These are phyloP conservation scores for Phytopythium montanum DNA, from an alignment of 352 stramenopile species.

Conservation along the genomic window DNA sequence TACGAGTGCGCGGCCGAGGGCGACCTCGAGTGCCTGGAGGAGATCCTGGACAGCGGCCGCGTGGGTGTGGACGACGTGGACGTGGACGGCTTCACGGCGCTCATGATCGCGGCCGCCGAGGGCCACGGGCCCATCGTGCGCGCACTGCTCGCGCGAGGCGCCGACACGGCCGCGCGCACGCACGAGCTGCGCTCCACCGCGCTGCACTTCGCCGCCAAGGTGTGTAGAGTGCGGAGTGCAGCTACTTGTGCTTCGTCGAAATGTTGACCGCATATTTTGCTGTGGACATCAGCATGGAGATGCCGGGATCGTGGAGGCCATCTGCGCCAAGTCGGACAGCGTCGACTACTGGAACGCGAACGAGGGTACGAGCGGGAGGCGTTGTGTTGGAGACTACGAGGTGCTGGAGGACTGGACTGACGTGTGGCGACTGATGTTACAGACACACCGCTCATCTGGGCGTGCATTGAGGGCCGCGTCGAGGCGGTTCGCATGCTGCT, in stretches of 20 bases:
- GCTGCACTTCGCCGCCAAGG: slow-evolving; percentile 80
- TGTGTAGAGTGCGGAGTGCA: slow-evolving; percentile 11
- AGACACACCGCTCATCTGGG: slow-evolving; percentile 80
- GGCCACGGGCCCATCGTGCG: slow-evolving; percentile 54
- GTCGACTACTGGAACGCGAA: slow-evolving; percentile 76
- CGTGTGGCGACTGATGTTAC: slow-evolving; percentile 2
- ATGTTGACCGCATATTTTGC: background rate
- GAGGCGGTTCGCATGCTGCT: slow-evolving; percentile 71
- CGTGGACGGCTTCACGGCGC: slow-evolving; percentile 80
- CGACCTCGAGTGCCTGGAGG: slow-evolving; percentile 52
- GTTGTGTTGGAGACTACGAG: background rate
- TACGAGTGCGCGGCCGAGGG: slow-evolving; percentile 70
- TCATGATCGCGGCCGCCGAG: slow-evolving; percentile 81
- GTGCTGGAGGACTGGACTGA: no score
- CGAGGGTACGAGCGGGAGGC: slow-evolving; percentile 19
- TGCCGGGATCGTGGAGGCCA: slow-evolving; percentile 55
- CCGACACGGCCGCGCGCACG: slow-evolving; percentile 58
- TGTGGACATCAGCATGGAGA: slow-evolving; percentile 47
- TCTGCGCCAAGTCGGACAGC: slow-evolving; percentile 51
- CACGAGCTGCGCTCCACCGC: slow-evolving; percentile 73
- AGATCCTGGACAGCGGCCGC: slow-evolving; percentile 54
- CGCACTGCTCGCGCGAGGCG: slow-evolving; percentile 50
- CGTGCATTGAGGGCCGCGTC: slow-evolving; percentile 70
- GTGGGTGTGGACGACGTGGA: slow-evolving; percentile 70
- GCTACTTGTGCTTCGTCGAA: background rate